phyloP scores from a whole-genome alignment of 1,284 basidiomycete species.

The Coniferiporia weirii region DNA sequence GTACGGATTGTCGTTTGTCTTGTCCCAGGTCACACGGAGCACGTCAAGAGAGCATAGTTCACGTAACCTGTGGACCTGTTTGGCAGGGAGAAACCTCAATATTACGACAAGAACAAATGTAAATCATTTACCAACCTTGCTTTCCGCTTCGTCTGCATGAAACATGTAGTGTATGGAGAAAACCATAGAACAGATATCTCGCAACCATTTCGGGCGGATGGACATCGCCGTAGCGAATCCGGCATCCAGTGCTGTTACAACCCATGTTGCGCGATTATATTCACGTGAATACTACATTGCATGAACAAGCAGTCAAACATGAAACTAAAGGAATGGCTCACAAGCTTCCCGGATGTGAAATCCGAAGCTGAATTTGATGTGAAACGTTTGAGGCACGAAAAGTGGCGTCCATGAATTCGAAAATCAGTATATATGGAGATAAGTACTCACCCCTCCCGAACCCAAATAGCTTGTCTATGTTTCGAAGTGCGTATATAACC shows the following conservation, averaged over 20 bases:
- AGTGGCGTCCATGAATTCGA: neutral
- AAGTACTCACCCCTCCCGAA: conserved; percentile 58
- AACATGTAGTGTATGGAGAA: conserved; percentile 93
- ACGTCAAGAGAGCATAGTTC: conserved; percentile 95
- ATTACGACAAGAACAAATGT: conserved; percentile 26
- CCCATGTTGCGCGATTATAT: conserved; percentile 97
- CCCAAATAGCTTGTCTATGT: conserved; percentile 85
- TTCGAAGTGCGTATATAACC: conserved; percentile 76
- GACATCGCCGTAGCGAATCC: conserved; percentile 95
- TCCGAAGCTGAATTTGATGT: conserved; percentile 70
- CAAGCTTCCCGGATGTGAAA: conserved; percentile 69
- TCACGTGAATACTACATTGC: conserved; percentile 75
- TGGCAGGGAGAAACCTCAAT: neutral
- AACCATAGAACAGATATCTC: conserved; percentile 79
- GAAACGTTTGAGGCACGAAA: conserved; percentile 7
- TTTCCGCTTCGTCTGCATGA: conserved; percentile 89
- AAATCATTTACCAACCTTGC: conserved; percentile 52
- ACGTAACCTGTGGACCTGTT: conserved; percentile 81
- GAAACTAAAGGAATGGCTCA: conserved; percentile 33
- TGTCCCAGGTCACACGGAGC: conserved; percentile 94
- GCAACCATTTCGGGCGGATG: conserved; percentile 88
- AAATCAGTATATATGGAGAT: neutral
- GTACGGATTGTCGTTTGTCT: conserved; percentile 92
- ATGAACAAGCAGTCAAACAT: conserved; percentile 3
- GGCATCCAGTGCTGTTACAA: conserved; percentile 90